Conservation (phyloP, 192 early-diverging fungal genomes). For the Phlyctochytrium arcticum region DNA sequence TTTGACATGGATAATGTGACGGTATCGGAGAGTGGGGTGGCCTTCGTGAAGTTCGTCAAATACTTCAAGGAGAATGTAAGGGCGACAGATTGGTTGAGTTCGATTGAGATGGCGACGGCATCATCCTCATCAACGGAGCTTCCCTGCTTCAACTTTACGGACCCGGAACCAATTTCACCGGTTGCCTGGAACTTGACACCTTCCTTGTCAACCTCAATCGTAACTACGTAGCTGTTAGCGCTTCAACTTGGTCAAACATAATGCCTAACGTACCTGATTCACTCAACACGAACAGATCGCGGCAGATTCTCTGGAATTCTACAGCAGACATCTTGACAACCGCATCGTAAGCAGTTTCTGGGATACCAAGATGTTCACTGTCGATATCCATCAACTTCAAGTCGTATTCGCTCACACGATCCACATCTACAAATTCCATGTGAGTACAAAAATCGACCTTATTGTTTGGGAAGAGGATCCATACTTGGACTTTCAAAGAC, state of each 20-base stretch:
- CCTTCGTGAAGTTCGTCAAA: constrained; percentile 91
- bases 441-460: too few relatives aligned
- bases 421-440: constrained; percentile 9
- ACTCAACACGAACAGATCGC: constrained; percentile 77
- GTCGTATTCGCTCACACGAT: constrained; percentile 70
- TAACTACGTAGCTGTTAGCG: constrained; percentile 44
- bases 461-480: background rate
- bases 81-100: constrained; percentile 72
- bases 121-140: constrained; percentile 69
- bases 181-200: constrained; percentile 83
- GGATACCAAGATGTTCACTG: constrained; percentile 90
- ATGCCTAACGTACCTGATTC: constrained; percentile 67
- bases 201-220: constrained; percentile 88
- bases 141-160: constrained; percentile 69
- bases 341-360: constrained; percentile 90
- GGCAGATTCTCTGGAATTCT: constrained; percentile 90
- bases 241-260: too few relatives aligned
- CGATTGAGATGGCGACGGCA: constrained; percentile 61
- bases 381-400: constrained; percentile 99
- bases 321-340: constrained; percentile 80
- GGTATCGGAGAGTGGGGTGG: constrained; percentile 70
- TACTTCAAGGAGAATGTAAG: constrained; percentile 93
- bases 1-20: constrained; percentile 81
- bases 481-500: constrained; percentile 51
- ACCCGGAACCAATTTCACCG: constrained; percentile 87